Evolutionary conservation across 495 filamentous ascomycete genomes (phyloP), one percentile per base, ranked within the genome.

Genomic region (Hypoxylon trugodes): DNA sequence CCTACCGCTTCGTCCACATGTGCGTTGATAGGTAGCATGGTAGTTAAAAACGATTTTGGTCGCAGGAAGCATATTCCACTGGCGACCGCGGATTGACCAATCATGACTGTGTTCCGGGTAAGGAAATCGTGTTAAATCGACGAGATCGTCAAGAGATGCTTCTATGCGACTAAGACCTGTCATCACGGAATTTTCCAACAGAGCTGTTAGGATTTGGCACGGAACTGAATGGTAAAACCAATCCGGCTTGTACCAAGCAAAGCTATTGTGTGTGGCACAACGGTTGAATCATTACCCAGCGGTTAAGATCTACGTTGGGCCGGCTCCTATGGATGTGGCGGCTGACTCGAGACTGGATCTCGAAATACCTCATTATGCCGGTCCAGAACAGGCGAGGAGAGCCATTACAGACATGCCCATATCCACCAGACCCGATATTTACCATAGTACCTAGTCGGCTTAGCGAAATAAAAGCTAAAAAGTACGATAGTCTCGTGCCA

Each of bases 321-420:
- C 36, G 43, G 54, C 41, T 65, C 37, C 55, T 49, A 21, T 64
- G 38, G 36, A 37, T 59, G 43, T 59, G 61, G 55, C 48, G 33
- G 57, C 56, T 61, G 63, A 61, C 62, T 61, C 62, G 56, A 48
- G 21, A 47, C 15, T 30, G 36, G 38, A 53, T 12, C 43, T 66
- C 58, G 50, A 57, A 61, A 66, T 60, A 66, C 51, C 40, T 61
- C 49, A 60, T 59, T 59, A 52, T 41, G 54, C 40, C 43, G 56
- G 62, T 51, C 56, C 52, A 36, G 62, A 60, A 59, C 53, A 48
- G 53, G 53, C 61, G 48, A 49, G 32, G 30, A 47, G 38, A 16
- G 51, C 43, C 60, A 41, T 41, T 48, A 32, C 19, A 45, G 38
- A 42, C 48, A 59, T 53, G 53, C 43, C 45, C 28, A 54, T 54